phyloP scores from a whole-genome alignment of 441 rosid genomes.

The Adansonia rubrostipa region DNA sequence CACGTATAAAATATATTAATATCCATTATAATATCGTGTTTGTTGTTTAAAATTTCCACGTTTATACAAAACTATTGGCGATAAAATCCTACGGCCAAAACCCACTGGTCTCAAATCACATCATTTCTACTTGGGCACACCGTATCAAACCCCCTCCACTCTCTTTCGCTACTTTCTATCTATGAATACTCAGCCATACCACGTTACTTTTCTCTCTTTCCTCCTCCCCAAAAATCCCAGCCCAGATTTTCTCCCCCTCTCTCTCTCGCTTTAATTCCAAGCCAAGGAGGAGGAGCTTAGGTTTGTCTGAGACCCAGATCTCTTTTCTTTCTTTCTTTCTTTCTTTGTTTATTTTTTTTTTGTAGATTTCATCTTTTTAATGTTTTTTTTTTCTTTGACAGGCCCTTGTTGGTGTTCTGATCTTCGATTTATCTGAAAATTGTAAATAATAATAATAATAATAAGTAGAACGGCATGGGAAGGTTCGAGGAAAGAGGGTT shows the following conservation, averaged over 20 bases:
- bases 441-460: no score
- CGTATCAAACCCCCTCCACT: neutral
- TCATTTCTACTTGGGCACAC: neutral
- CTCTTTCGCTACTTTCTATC: neutral
- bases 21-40: no score
- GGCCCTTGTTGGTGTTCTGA: slow-evolving; percentile 25
- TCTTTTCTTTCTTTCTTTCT: no score
- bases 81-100: neutral
- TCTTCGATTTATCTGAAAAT: neutral
- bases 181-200: neutral
- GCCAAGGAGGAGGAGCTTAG: neutral
- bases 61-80: no score
- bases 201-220: neutral
- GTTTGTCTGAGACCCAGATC: neutral
- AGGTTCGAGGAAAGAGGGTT: slow-evolving; percentile 43
- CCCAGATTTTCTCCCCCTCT: neutral
- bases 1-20: no score
- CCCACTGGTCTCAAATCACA: neutral
- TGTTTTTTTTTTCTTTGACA: neutral
- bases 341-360: neutral
- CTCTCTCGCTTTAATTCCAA: neutral
- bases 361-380: neutral
- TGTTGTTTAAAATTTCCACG: no score
- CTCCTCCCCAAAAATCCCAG: neutral
- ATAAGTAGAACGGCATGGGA: slow-evolving; percentile 30